A percentile compares a stretch with the other conserved stretches of the same genome.
These are phyloP conservation scores for Fusarium annulatum DNA, from an alignment of 2,329 filamentous ascomycete genomes.

Conservation along the genomic window DNA sequence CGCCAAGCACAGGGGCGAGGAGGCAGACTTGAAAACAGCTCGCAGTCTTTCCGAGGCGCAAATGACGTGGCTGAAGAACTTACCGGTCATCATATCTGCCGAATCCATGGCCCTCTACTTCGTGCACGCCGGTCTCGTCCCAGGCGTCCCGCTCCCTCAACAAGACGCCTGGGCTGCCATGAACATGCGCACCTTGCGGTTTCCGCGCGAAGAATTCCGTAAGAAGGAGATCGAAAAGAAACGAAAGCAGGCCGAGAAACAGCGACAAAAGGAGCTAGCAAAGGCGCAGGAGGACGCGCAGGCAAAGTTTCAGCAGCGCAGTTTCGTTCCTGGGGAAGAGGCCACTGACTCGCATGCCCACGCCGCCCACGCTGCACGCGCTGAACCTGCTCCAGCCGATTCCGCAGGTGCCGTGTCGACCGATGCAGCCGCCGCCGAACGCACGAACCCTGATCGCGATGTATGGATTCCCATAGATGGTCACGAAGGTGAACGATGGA, in stretches of 20 bases:
- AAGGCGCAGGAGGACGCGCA: slow-evolving; percentile 28
- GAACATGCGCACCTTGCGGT: slow-evolving; percentile 88
- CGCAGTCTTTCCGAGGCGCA: slow-evolving; percentile 67
- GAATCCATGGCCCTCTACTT: slow-evolving; percentile 74
- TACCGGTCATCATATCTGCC: slow-evolving; percentile 81
- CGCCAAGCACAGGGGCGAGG: slow-evolving; percentile 49
- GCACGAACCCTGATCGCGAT: slow-evolving; percentile 44
- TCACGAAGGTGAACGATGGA: slow-evolving; percentile 72
- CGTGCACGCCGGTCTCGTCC: slow-evolving; percentile 88
- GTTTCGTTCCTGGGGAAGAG: neutral
- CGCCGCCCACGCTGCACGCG: slow-evolving; percentile 15
- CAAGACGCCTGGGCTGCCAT: slow-evolving; percentile 86
- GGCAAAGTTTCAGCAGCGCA: slow-evolving; percentile 11
- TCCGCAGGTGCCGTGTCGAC: neutral
- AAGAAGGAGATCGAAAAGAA: slow-evolving; percentile 48
- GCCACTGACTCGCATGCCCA: neutral
- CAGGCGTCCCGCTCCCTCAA: slow-evolving; percentile 73
- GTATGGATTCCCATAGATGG: slow-evolving; percentile 54
- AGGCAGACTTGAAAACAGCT: slow-evolving; percentile 63
- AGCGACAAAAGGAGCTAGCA: slow-evolving; percentile 29
- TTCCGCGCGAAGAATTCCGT: slow-evolving; percentile 56
- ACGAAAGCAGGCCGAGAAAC: slow-evolving; percentile 37
- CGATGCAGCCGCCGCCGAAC: slow-evolving; percentile 9
- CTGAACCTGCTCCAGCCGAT: slow-evolving; percentile 3
- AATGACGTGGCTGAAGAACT: slow-evolving; percentile 73